Evolutionary conservation across 352 stramenopile genomes (phyloP).

Genomic region (Pythium brachiatum): DNA sequence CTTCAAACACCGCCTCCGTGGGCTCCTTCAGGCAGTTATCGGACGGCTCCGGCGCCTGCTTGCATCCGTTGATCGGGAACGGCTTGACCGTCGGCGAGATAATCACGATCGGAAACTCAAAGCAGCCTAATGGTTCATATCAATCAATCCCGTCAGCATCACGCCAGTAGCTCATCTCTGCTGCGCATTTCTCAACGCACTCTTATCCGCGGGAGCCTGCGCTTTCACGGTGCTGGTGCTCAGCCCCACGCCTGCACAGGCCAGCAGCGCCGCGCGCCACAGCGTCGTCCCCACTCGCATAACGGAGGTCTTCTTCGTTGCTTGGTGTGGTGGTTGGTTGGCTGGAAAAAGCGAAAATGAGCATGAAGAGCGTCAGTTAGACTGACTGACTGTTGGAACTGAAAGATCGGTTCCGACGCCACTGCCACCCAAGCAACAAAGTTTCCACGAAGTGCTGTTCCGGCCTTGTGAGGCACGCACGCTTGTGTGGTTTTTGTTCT

Average conservation of each 20-base stretch:
- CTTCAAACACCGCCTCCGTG: conserved; percentile 45
- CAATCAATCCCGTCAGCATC: background rate
- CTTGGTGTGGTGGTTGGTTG: background rate
- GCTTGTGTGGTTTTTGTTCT: too few relatives aligned
- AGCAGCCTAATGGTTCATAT: conserved; percentile 34
- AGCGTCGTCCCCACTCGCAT: background rate
- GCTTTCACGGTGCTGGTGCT: background rate
- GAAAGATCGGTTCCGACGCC: too few relatives aligned
- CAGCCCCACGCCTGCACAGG: background rate
- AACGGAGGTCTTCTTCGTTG: background rate
- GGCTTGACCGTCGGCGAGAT: conserved; percentile 45
- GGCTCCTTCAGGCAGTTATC: conserved; percentile 66
- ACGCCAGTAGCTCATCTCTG: background rate
- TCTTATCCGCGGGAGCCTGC: background rate
- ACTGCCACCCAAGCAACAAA: too few relatives aligned
- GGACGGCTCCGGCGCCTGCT: conserved; percentile 53
- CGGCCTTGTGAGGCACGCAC: too few relatives aligned
- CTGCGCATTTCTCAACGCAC: background rate
- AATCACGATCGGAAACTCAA: conserved; percentile 66
- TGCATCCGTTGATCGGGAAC: conserved; percentile 61
- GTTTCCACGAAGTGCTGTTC: too few relatives aligned
- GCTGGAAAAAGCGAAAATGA: background rate
- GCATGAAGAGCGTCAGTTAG: too few relatives aligned
- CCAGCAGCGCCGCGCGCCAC: background rate
- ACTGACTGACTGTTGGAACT: too few relatives aligned